phyloP scores from a whole-genome alignment of 2,329 filamentous ascomycete species.

The Pseudogymnoascus sp. region DNA sequence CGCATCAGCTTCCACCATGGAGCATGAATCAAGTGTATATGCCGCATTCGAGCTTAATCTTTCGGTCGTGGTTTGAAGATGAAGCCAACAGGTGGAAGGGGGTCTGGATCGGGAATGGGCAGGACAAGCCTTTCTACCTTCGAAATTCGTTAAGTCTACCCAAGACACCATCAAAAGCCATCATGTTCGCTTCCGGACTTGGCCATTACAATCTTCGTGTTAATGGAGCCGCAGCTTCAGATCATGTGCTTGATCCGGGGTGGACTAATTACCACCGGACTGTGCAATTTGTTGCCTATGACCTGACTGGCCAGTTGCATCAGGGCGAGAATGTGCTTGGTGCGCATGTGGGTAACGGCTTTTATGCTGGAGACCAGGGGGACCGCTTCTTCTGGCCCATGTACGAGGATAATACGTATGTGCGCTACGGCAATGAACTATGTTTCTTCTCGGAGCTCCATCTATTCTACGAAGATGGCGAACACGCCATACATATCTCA shows the following conservation, averaged over 20 bases:
- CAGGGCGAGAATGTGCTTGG: slow-evolving; percentile 31
- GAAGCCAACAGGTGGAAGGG: slow-evolving; percentile 34
- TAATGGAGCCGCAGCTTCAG: slow-evolving; percentile 30
- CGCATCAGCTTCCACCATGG: slow-evolving; percentile 31
- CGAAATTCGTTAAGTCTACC: slow-evolving; percentile 28
- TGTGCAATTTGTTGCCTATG: slow-evolving; percentile 38
- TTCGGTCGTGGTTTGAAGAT: slow-evolving; percentile 36
- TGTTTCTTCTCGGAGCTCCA: slow-evolving; percentile 36
- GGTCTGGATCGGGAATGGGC: slow-evolving; percentile 34
- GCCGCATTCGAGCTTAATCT: slow-evolving; percentile 36
- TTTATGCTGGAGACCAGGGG: slow-evolving; percentile 38
- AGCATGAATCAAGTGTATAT: slow-evolving; percentile 39
- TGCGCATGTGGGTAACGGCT: slow-evolving; percentile 37
- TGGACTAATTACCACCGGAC: slow-evolving; percentile 36
- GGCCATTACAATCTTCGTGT: slow-evolving; percentile 34
- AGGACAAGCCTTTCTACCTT: slow-evolving; percentile 35
- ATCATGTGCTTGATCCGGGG: slow-evolving; percentile 33
- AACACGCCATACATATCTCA: slow-evolving; percentile 30
- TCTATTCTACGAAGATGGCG: slow-evolving; percentile 32
- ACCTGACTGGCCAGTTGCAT: slow-evolving; percentile 31
- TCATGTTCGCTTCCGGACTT: slow-evolving; percentile 33
- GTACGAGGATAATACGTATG: slow-evolving; percentile 37
- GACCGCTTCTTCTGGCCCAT: slow-evolving; percentile 38
- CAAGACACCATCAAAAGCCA: slow-evolving; percentile 27
- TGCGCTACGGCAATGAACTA: slow-evolving; percentile 33